Percentiles rank a stretch among this genome's conserved stretches.
phyloP scores from a whole-genome alignment of 2,329 filamentous ascomycete species.

The Teratosphaeria destructans region DNA sequence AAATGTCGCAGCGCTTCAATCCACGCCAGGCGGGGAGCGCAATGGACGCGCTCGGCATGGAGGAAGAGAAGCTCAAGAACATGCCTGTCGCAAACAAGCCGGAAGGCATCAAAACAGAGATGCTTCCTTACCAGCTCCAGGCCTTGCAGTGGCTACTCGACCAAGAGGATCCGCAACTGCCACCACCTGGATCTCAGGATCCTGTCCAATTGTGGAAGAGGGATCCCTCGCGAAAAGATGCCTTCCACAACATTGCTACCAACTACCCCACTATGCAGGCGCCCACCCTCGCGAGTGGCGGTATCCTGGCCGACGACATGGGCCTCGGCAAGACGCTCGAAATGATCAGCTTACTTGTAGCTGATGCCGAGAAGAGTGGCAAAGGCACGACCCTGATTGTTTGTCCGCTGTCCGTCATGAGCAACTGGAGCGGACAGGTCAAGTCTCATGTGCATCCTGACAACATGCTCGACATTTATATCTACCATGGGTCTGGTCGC shows the following conservation, averaged over 20 bases:
- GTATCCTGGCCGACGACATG: slow-evolving; percentile 88
- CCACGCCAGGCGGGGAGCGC: slow-evolving; percentile 54
- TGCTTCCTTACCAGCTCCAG: slow-evolving; percentile 72
- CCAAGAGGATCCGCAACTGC: slow-evolving; percentile 62
- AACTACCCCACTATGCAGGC: slow-evolving; percentile 49
- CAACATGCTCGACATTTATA: slow-evolving; percentile 54
- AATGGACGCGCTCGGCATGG: slow-evolving; percentile 59
- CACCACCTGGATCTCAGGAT: slow-evolving; percentile 47
- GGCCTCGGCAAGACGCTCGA: slow-evolving; percentile 83
- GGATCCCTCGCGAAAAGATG: slow-evolving; percentile 9
- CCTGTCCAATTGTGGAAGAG: slow-evolving; percentile 71
- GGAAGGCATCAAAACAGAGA: slow-evolving; percentile 48
- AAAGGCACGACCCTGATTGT: slow-evolving; percentile 57
- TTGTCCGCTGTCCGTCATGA: slow-evolving; percentile 76
- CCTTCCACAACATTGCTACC: slow-evolving; percentile 60
- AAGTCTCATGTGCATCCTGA: slow-evolving; percentile 57
- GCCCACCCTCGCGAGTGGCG: slow-evolving; percentile 63
- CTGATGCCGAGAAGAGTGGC: slow-evolving; percentile 30
- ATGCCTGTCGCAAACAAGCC: slow-evolving; percentile 68
- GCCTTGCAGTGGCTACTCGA: slow-evolving; percentile 72
- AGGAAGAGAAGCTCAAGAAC: slow-evolving; percentile 57
- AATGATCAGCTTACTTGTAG: slow-evolving; percentile 67
- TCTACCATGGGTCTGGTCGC: slow-evolving; percentile 59
- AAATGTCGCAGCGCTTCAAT: slow-evolving; percentile 56
- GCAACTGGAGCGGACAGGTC: slow-evolving; percentile 79